These are phyloP conservation scores for Syncephalastrum monosporum DNA, from an alignment of 371 early-diverging fungal species.

Conservation along the genomic window DNA sequence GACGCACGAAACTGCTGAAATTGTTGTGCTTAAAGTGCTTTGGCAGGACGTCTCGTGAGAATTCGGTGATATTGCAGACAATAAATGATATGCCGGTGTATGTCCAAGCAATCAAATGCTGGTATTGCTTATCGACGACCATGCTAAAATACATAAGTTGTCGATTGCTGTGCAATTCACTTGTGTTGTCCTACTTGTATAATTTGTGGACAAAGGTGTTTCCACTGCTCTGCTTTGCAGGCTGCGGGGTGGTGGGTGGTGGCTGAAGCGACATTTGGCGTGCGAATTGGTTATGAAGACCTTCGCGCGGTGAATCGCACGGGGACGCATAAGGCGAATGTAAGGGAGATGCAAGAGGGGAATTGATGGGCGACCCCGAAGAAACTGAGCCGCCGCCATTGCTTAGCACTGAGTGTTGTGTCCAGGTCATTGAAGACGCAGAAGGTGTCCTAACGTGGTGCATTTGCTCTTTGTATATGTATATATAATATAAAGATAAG, in stretches of 20 bases:
- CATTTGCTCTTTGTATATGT: conserved; percentile 1
- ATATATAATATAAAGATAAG: too few relatives aligned
- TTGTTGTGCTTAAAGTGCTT: conserved; percentile 87
- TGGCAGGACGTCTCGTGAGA: conserved; percentile 75
- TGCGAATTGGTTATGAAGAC: conserved; percentile 20
- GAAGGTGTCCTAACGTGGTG: conserved; percentile 15
- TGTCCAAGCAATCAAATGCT: conserved; percentile 82
- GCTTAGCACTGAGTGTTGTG: conserved; percentile 15
- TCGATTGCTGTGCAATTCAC: not conserved
- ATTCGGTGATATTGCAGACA: conserved; percentile 83
- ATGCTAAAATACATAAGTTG: conserved; percentile 46
- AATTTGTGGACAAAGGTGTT: conserved; percentile 34
- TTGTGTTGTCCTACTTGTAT: conserved; percentile 25
- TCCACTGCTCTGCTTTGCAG: conserved; percentile 13
- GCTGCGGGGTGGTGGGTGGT: conserved; percentile 20
- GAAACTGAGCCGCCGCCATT: conserved; percentile 19
- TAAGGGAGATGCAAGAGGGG: conserved; percentile 18
- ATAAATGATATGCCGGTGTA: conserved; percentile 81
- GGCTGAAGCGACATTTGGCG: conserved; percentile 28
- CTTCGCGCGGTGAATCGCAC: conserved; percentile 20
- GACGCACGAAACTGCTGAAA: conserved; percentile 82
- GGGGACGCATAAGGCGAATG: conserved; percentile 19
- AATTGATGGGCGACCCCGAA: conserved; percentile 19
- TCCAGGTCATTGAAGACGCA: conserved; percentile 10
- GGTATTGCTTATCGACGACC: conserved; percentile 72